Evolutionary conservation across 768 basidiomycete species (phyloP).

Genomic region (Russula virescens): DNA sequence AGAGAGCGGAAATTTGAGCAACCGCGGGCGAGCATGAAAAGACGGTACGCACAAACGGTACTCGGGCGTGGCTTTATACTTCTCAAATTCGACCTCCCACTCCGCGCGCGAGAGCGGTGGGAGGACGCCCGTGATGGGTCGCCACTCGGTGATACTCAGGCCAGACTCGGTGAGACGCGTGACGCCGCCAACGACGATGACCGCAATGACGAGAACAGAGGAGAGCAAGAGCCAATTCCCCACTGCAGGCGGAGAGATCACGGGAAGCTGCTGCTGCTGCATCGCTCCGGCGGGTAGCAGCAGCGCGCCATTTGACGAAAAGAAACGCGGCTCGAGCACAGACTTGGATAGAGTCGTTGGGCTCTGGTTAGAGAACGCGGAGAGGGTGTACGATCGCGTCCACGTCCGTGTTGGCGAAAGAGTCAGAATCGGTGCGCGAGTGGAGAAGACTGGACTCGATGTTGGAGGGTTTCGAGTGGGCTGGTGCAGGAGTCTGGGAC

Average conservation of each 20-base stretch:
- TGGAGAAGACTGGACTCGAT: neutral
- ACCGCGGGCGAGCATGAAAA: neutral
- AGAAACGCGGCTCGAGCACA: slow-evolving; percentile 34
- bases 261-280: slow-evolving; percentile 35
- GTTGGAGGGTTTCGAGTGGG: neutral
- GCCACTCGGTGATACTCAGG: slow-evolving; percentile 97
- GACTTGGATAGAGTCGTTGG: neutral
- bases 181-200: slow-evolving; percentile 93
- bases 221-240: slow-evolving; percentile 83
- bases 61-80: slow-evolving; percentile 93
- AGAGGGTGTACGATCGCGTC: neutral
- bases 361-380: too few relatives aligned
- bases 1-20: neutral
- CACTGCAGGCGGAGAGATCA: slow-evolving; percentile 63
- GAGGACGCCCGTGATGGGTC: slow-evolving; percentile 80
- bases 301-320: slow-evolving; percentile 35
- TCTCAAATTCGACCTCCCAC: slow-evolving; percentile 87
- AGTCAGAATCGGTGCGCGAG: too few relatives aligned
- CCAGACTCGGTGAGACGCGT: slow-evolving; percentile 97
- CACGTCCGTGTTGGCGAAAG: neutral
- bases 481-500: neutral
- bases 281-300: neutral
- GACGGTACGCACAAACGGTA: slow-evolving; percentile 73
- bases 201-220: slow-evolving; percentile 80
- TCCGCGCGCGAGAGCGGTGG: slow-evolving; percentile 72